Evolutionary conservation across 805 yeast species (phyloP), one percentile per base, ranked within the genome.

Genomic region (Candida alai): DNA sequence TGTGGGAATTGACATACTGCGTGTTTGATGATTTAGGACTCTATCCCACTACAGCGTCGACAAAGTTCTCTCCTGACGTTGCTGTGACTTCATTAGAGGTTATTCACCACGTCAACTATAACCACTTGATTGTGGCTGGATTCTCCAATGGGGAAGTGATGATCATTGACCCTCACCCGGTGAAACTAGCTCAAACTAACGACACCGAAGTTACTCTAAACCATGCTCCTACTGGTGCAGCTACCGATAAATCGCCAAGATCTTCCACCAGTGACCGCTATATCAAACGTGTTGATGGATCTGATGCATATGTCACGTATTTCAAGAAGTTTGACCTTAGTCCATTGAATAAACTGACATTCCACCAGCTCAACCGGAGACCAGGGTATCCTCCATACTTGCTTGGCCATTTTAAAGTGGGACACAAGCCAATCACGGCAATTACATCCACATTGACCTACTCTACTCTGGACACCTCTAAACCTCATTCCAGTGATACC

Each of bases 391-490:
- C 49, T 25, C 32, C 43, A 36, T 30, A 40, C 29, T 30, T 49
- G 41, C 55, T 80, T 15, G 80, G 82, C 1, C 84, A 80, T 43
- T 77, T 78, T 57, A 77, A 77, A 39, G 42, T 84, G n/a, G 67
- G 81, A 10, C 69, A 71, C 36, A 69, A 69, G 40, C 74, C 86
- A 2, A 65, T 83, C 19, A 79, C 86, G 0, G 44, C 62, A 19
- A 60, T 66, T 8, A 48, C 60, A 4, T 57, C 66, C 9, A 60
- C 68, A 0, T 36, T 59, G 8, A 49, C 58, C 1, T 44, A 49
- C 28, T 41, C 34, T 7, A 14, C 19, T 3, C 30, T 32, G 11
- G 19, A 30, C 27, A 19, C 27, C 31, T 9, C 28, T 9, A 25
- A n/a, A 20, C 29, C 29, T 9, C 18, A 37, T 5, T 17, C 41